A percentile compares a stretch with the other conserved stretches of the same genome.
Conservation (phyloP, 257 asterid genomes). For the Salvia miltiorrhiza region DNA sequence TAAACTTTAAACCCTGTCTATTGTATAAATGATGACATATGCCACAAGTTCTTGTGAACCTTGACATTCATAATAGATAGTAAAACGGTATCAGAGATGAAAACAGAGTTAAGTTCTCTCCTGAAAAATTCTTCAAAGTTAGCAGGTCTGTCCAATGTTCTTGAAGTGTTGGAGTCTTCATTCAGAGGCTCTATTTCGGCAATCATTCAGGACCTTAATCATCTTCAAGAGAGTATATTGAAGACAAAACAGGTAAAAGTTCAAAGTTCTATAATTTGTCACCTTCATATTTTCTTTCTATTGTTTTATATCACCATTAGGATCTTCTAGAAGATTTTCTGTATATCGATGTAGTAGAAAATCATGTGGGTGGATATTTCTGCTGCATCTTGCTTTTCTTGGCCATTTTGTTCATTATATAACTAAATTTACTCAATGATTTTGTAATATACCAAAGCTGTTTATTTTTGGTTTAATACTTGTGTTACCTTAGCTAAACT, state of each 20-base stretch:
- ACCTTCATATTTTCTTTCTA: neutral
- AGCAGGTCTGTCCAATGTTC: slow-evolving; percentile 59
- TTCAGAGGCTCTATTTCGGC: slow-evolving; percentile 73
- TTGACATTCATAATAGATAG: slow-evolving; percentile 68
- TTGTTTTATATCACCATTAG: neutral
- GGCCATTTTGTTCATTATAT: slow-evolving; percentile 7
- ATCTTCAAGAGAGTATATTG: slow-evolving; percentile 74
- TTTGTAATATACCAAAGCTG: neutral
- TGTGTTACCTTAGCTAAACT: slow-evolving; percentile 1
- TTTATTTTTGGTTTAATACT: neutral
- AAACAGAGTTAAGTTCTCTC: slow-evolving; percentile 43
- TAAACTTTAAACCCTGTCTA: slow-evolving; percentile 22
- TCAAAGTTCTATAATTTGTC: slow-evolving; percentile 12
- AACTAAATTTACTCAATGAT: neutral
- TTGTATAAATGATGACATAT: neutral
- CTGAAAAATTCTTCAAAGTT: slow-evolving; percentile 72
- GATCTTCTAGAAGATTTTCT: neutral
- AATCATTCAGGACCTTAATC: slow-evolving; percentile 62
- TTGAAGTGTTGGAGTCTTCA: slow-evolving; percentile 88
- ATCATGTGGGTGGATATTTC: slow-evolving; percentile 6
- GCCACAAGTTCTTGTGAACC: slow-evolving; percentile 25
- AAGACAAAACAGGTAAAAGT: slow-evolving; percentile 83
- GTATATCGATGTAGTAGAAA: neutral
- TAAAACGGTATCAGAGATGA: slow-evolving; percentile 41
- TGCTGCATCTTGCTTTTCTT: neutral